Conservation (phyloP, 2,329 filamentous ascomycete genomes). For the Helotiales sp. region DNA sequence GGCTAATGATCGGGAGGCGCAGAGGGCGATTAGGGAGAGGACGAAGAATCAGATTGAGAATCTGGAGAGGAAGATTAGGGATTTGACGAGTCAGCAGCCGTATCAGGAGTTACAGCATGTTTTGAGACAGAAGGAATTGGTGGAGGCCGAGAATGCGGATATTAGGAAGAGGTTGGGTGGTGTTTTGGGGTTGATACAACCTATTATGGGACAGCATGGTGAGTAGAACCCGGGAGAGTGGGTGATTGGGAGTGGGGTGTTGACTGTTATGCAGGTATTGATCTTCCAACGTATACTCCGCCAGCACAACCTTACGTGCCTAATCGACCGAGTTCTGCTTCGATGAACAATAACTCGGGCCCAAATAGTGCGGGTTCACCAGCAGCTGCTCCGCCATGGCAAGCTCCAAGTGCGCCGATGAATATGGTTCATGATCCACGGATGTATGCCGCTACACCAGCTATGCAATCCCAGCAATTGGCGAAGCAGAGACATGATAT, state of each 20-base stretch:
- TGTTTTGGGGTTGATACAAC: slow-evolving; percentile 64
- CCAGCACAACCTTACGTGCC: slow-evolving; percentile 26
- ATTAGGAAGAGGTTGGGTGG: slow-evolving; percentile 68
- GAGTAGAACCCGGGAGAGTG: slow-evolving; percentile 16
- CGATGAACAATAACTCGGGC: slow-evolving; percentile 39
- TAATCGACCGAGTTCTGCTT: slow-evolving; percentile 33
- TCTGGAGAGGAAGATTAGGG: slow-evolving; percentile 73
- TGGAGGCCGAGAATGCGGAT: slow-evolving; percentile 78
- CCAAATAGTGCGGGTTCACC: slow-evolving; percentile 42
- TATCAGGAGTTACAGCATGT: slow-evolving; percentile 81
- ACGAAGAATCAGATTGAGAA: slow-evolving; percentile 85
- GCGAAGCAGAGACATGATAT: slow-evolving; percentile 50
- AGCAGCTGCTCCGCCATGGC: slow-evolving; percentile 31
- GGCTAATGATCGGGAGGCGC: slow-evolving; percentile 88
- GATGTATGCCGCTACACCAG: slow-evolving; percentile 32
- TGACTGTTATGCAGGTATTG: slow-evolving; percentile 16
- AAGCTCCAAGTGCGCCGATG: slow-evolving; percentile 31
- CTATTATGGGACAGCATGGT: slow-evolving; percentile 46
- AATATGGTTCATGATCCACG: slow-evolving; percentile 29
- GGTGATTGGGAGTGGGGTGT: background rate
- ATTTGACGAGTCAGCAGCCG: slow-evolving; percentile 74
- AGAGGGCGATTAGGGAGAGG: slow-evolving; percentile 81
- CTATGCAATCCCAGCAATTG: slow-evolving; percentile 36
- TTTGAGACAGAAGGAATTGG: slow-evolving; percentile 72
- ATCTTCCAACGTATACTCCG: slow-evolving; percentile 20